Conservation (phyloP, 2,329 filamentous ascomycete genomes). For the Beauveria bassiana region DNA sequence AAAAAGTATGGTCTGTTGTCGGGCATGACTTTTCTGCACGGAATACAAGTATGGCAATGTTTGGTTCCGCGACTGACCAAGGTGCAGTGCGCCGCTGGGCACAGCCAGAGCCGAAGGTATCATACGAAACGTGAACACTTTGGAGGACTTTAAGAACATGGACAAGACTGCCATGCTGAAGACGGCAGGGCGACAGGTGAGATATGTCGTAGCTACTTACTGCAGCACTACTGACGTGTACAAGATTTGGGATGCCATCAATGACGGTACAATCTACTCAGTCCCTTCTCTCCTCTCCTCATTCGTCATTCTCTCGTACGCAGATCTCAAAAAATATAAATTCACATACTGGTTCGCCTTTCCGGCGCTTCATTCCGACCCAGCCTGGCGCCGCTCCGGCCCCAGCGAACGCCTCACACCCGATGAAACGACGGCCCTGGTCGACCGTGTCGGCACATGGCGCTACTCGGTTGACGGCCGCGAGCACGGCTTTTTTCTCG, state of each 20-base stretch:
- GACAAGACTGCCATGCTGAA: slow-evolving; percentile 75
- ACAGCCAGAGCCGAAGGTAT: slow-evolving; percentile 82
- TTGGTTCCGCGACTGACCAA: not conserved
- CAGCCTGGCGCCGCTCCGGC: slow-evolving; percentile 63
- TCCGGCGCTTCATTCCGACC: slow-evolving; percentile 83
- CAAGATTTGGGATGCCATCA: slow-evolving; percentile 97
- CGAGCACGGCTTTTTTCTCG: slow-evolving; percentile 94
- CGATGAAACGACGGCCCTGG: slow-evolving; percentile 68
- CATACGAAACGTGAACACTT: slow-evolving; percentile 92
- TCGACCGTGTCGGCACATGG: slow-evolving; percentile 83
- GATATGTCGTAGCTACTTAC: slow-evolving; percentile 14
- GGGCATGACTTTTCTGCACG: not conserved
- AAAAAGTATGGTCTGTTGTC: slow-evolving; percentile 56
- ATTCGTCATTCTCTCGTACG: slow-evolving; percentile 84
- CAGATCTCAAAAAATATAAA: slow-evolving; percentile 93
- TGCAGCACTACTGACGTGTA: not conserved
- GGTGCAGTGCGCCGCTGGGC: slow-evolving; percentile 54
- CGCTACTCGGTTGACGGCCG: slow-evolving; percentile 70
- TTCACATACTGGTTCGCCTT: slow-evolving; percentile 99
- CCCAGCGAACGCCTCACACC: slow-evolving; percentile 49
- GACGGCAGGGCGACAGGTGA: slow-evolving; percentile 69
- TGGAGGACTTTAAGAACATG: slow-evolving; percentile 82
- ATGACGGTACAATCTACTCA: slow-evolving; percentile 92
- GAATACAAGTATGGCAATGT: not conserved
- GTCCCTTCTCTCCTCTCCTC: slow-evolving; percentile 85